These are phyloP conservation scores for Coffea canephora DNA, from an alignment of 257 asterid genomes.

Conservation along the genomic window DNA sequence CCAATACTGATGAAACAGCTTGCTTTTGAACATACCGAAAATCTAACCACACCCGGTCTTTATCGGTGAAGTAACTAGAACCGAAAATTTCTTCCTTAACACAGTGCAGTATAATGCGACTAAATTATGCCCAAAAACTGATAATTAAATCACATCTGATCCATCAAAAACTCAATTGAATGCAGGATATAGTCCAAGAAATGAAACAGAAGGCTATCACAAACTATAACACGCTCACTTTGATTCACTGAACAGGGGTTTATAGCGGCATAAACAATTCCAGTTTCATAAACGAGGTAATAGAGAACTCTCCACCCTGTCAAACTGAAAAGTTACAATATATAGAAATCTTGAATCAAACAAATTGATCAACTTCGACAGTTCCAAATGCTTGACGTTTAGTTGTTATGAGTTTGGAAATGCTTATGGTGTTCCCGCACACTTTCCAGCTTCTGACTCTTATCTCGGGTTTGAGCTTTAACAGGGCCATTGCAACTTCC, in stretches of 20 bases:
- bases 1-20: not conserved
- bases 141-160: not conserved
- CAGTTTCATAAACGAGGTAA: conserved; percentile 1
- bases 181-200: not conserved
- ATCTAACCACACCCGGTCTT: not conserved
- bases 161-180: not conserved
- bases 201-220: not conserved
- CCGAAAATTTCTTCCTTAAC: not conserved
- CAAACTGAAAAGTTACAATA: not conserved
- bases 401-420: conserved; percentile 10
- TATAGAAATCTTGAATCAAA: conserved; percentile 17
- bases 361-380: not conserved
- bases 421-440: conserved; percentile 14
- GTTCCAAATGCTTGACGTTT: not conserved
- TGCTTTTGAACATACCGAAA: not conserved
- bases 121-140: not conserved
- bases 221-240: conserved; percentile 8
- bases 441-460: not conserved
- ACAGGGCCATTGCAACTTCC: not conserved
- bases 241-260: conserved; percentile 9
- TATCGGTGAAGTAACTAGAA: not conserved
- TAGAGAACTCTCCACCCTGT: not conserved
- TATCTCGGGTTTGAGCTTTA: not conserved
- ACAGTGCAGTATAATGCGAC: not conserved
- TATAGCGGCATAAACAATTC: not conserved